A percentile compares a stretch with the other conserved stretches of the same genome.
These are phyloP conservation scores for Arthrobotrys iridis DNA, from an alignment of 2,329 filamentous ascomycete species.

Conservation along the genomic window DNA sequence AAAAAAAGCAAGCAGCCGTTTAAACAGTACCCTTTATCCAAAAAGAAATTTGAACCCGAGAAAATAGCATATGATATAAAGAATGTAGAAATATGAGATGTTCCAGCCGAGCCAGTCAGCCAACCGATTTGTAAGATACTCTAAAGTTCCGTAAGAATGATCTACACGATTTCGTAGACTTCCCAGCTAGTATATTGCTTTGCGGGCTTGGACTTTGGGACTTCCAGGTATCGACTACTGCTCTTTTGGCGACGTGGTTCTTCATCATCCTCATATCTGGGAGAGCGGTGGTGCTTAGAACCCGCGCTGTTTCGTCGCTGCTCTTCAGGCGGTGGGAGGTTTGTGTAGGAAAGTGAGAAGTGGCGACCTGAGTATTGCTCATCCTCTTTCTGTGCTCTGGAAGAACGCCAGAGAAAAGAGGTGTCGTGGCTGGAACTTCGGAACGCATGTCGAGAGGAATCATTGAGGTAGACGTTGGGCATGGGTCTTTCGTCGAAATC, in stretches of 20 bases:
- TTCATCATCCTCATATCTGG: conserved; percentile 37
- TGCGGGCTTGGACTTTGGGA: conserved; percentile 35
- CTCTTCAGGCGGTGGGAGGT: conserved; percentile 40
- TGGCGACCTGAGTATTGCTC: conserved; percentile 32
- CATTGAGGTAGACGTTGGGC: conserved; percentile 34
- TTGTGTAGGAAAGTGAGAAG: conserved; percentile 46
- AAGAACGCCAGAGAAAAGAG: conserved; percentile 51
- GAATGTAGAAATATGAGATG: background rate
- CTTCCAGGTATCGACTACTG: conserved; percentile 33
- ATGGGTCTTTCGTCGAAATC: conserved; percentile 30
- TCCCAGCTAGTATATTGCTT: conserved; percentile 53
- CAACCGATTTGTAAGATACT: conserved; percentile 20
- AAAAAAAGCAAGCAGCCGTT: background rate
- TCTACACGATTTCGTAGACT: conserved; percentile 51
- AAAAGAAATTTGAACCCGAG: conserved; percentile 6
- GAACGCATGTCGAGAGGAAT: conserved; percentile 46
- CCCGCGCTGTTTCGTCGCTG: conserved; percentile 32
- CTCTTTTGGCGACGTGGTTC: conserved; percentile 33
- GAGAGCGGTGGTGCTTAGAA: conserved; percentile 27
- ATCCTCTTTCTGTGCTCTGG: conserved; percentile 24
- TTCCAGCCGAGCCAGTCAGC: conserved; percentile 31
- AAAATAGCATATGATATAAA: conserved; percentile 15
- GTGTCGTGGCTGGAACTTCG: conserved; percentile 51
- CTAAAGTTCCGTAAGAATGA: conserved; percentile 6
- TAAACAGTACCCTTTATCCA: conserved; percentile 9